Evolutionary conservation across 2,329 filamentous ascomycete species (phyloP), one percentile per base, ranked within the genome.

Genomic region (Drechmeria coniospora): DNA sequence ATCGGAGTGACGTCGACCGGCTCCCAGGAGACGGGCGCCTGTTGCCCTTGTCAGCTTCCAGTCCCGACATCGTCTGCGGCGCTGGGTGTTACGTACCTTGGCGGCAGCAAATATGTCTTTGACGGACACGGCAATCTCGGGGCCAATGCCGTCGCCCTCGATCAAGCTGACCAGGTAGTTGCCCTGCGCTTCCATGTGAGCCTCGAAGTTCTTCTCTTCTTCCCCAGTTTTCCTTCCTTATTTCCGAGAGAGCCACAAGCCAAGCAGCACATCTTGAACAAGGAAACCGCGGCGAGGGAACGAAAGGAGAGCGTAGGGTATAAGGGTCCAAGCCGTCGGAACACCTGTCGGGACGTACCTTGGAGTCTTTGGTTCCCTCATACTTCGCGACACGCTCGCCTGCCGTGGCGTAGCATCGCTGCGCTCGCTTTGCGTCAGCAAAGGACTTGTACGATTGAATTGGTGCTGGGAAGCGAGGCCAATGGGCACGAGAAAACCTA

Each of bases 101-200:
- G 90, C 90, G 46, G 90, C 90, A 48, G 75, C 69, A 65, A 94
- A 98, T 61, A 98, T 98, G 58, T 94, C 82, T 74, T 95, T 98
- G 51, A 98, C 86, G 27, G 90, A 92, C 61, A 93, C 77, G 41
- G 90, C 76, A 53, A 98, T 98, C 65, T 98, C 87, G 39, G 90
- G 90, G 36, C 90, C 90, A 55, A 98, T 98, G 55, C 90, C 90
- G 52, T 98, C 92, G 61, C 92, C 90, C 70, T 98, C 92, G 43
- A 98, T 98, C 61, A 98, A 68, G 46, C 82, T 87, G 50, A 98
- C 90, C 32, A 81, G 80, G 71, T 79, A 98, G 60, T 90, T 90
- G 51, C 90, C 90, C 83, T 92, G 47, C 34, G 41, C 23, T 25
- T 21, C 10, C 32, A 25, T 33, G 32, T 50, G 37, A 51, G 45